These are phyloP conservation scores for Metschnikowia cubensis DNA, from an alignment of 805 yeast species.

Conservation along the genomic window DNA sequence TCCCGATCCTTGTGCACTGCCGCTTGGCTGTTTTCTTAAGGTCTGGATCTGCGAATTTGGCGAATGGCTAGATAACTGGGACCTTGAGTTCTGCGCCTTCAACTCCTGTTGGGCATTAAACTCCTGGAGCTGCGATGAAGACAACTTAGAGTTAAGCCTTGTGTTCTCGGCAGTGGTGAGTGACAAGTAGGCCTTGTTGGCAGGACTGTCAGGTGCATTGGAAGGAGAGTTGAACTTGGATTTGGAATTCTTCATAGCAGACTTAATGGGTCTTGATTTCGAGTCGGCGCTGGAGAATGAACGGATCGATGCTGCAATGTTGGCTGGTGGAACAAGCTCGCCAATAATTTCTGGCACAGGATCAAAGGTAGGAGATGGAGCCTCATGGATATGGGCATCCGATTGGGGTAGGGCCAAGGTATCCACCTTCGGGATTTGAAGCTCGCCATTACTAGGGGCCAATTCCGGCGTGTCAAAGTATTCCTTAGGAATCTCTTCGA, in stretches of 20 bases:
- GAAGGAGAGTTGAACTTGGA: slow-evolving; percentile 19
- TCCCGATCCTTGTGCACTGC: slow-evolving; percentile 10
- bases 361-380: slow-evolving; percentile 24
- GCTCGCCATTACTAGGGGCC: slow-evolving; percentile 15
- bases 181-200: slow-evolving; percentile 62
- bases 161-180: slow-evolving; percentile 79
- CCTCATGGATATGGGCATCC: neutral
- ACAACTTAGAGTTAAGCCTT: slow-evolving; percentile 60
- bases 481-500: slow-evolving; percentile 22
- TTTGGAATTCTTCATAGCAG: slow-evolving; percentile 46
- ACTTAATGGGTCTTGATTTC: slow-evolving; percentile 30
- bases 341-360: slow-evolving; percentile 27
- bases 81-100: slow-evolving; percentile 7
- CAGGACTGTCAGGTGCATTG: slow-evolving; percentile 30
- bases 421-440: neutral
- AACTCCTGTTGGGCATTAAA: slow-evolving; percentile 4
- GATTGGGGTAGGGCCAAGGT: neutral
- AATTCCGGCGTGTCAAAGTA: slow-evolving; percentile 21
- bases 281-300: slow-evolving; percentile 28
- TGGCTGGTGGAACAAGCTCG: slow-evolving; percentile 13
- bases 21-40: slow-evolving; percentile 26
- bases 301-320: slow-evolving; percentile 28
- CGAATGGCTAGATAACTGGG: neutral
- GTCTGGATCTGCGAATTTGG: slow-evolving; percentile 14
- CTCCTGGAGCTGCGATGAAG: slow-evolving; percentile 37